Base-by-base conservation (phyloP, 768 basidiomycete genomes). In the Strobilomyces confusus region DNA sequence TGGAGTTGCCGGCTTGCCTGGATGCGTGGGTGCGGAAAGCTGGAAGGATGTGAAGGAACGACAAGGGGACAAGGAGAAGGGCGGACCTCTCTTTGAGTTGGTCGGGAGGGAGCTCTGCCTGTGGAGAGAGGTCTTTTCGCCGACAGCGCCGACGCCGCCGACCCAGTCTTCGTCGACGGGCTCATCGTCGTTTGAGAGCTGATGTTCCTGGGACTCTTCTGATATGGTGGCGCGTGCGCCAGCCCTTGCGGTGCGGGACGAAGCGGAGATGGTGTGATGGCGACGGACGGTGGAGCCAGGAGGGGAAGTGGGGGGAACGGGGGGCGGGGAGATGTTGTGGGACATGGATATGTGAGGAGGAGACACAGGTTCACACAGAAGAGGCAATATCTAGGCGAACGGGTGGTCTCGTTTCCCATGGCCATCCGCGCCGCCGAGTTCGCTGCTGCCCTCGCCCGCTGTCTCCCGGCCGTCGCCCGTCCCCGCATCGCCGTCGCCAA, bases 81-180 rank as follows among this genome's bases (percentile, higher is more conserved):
- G 67, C 76, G 55, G 62, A 87, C 89, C 83, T 64, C 86, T 80
- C 73, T 87, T 86, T 63, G 89, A 91, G 65, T 80, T 81, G 47
- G 89, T 88, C 1, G 89, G 89, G 52, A 92, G 77, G 22, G 89
- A 92, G 52, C 81, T 82, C 71, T 92, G 89, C 45, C 89, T 77
- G 67, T 91, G 89, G 52, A 92, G 76, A 37, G 81, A 83, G 9
- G 83, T 80, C 70, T 89, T 89, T 71, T 91, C 89, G 45, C 89
- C 89, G 25, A 91, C 89, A 42, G 87, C 87, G 37, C 89, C 89
- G 48, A 89, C 82, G 22, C 84, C 83, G 32, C 87, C 87, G 29
- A 85, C 83, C 89, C 89, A 89, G 65, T 89, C 87, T 52, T 88
- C 78, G 62, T 82, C 87, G 56, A 89, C 87, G 42, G 81, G 76